Conservation (phyloP, 2,329 filamentous ascomycete species). For the Fusarium acutatum region DNA sequence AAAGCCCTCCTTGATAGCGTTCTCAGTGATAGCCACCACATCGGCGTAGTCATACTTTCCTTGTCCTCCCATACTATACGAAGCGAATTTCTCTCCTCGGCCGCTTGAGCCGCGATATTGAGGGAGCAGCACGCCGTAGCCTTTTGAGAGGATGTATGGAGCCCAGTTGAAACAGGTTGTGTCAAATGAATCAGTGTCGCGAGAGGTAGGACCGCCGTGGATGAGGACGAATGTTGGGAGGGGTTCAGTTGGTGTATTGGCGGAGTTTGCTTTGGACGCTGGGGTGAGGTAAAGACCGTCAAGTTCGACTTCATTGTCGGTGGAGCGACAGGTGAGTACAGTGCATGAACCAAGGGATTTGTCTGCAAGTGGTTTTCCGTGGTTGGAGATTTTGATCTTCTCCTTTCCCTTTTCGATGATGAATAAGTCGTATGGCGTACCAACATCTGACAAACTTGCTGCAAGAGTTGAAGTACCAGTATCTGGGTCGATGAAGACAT, state of each 20-base stretch:
- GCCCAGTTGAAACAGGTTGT: slow-evolving; percentile 37
- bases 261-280: background rate
- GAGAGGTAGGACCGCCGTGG: slow-evolving; percentile 19
- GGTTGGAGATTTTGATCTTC: slow-evolving; percentile 10
- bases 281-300: slow-evolving; percentile 20
- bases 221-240: slow-evolving; percentile 22
- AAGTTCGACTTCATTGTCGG: slow-evolving; percentile 17
- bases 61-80: slow-evolving; percentile 40
- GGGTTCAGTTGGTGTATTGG: background rate
- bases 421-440: slow-evolving; percentile 24
- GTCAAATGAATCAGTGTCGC: slow-evolving; percentile 40
- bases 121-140: slow-evolving; percentile 49
- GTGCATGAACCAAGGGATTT: slow-evolving; percentile 4
- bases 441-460: slow-evolving; percentile 28
- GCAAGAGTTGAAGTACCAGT: slow-evolving; percentile 3
- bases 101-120: slow-evolving; percentile 51
- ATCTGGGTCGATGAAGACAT: background rate
- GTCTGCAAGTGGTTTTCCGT: background rate
- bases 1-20: slow-evolving; percentile 45
- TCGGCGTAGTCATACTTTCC: slow-evolving; percentile 50
- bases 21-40: slow-evolving; percentile 45
- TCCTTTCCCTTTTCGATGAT: background rate
- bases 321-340: slow-evolving; percentile 10
- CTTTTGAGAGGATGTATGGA: slow-evolving; percentile 45
- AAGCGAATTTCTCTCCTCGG: slow-evolving; percentile 46